Evolutionary conservation across 202 grass and related monocot species (phyloP), one percentile per base, ranked within the genome.

Genomic region (Dendrocalamus latiflorus): DNA sequence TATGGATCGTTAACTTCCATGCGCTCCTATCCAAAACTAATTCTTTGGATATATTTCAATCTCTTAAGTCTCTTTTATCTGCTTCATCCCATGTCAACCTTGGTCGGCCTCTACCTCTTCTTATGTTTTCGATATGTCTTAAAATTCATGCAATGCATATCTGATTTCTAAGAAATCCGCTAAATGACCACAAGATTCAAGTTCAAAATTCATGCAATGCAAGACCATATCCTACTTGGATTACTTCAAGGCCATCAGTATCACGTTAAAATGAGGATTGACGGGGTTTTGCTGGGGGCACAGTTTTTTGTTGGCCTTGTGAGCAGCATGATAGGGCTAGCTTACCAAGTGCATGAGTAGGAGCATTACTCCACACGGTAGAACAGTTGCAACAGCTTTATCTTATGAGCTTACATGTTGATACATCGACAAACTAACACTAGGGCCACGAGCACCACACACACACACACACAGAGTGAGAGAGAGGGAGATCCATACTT

Each of bases 401-500:
- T 22, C 3, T 4, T 57, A 57, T 57, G 2, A 56, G n/a, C n/a
- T 57, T 57, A 57, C 54, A 56, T 22, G n/a, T 57, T 57, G n/a
- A 57, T 57, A 3, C 54, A 57, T 57, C 3, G 54, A 57, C 1
- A 57, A 57, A 57, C 4, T 11, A 57, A 57, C 11, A 1, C 54
- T 57, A 22, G 54, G 54, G 9, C 54, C 54, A 56, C 54, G n/a
- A 56, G 50, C 51, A 50, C 16, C 1, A 50, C 20, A 55, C 53
- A 55, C 51, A 21, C 51, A 8, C 49, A 2, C 16, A 51, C 50
- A 20, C 5, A 7, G 17, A 2, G 7, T 2, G 73, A 39, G 65
- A 6, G 11, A 3, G 60, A 13, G 75, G n/a, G 70, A 66, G 59
- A 14, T 47, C 0, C 70, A 57, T 98, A 98, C 96, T 98, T 98